phyloP scores from a whole-genome alignment of 2,329 filamentous ascomycete species.

The Claviceps paspali region DNA sequence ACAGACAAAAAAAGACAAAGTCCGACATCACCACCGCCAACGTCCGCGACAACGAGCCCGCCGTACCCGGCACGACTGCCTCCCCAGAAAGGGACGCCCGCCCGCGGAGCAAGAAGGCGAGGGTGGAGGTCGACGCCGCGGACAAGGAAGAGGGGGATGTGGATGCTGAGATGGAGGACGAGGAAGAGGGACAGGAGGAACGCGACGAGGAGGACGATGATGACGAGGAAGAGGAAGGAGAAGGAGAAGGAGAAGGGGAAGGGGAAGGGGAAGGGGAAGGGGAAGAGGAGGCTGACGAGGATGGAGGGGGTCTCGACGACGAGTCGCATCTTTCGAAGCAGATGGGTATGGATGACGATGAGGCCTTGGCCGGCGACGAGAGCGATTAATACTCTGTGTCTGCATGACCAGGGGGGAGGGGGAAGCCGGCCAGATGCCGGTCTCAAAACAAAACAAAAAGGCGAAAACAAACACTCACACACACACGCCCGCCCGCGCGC shows the following conservation, averaged over 20 bases:
- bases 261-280: conserved; percentile 31
- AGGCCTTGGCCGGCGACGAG: conserved; percentile 47
- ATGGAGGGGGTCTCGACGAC: conserved; percentile 20
- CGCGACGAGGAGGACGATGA: conserved; percentile 27
- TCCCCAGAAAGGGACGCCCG: conserved; percentile 16
- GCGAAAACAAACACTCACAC: not conserved
- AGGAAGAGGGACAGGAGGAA: conserved; percentile 29
- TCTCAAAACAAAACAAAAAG: not conserved
- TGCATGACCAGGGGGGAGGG: not conserved
- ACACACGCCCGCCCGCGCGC: no score
- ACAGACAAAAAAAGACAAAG: conserved; percentile 56
- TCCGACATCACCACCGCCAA: conserved; percentile 6
- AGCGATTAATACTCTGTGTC: no score
- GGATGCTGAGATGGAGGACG: conserved; percentile 22
- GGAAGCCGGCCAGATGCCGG: not conserved
- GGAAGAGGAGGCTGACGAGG: conserved; percentile 19
- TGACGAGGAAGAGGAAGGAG: conserved; percentile 24
- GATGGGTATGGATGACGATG: conserved; percentile 34
- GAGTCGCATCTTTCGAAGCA: conserved; percentile 38
- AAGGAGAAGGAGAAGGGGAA: conserved; percentile 22
- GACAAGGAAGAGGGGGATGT: conserved; percentile 25
- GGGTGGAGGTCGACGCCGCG: conserved; percentile 14
- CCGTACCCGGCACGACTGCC: conserved; percentile 22
- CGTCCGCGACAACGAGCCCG: conserved; percentile 15
- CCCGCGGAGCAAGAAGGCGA: conserved; percentile 28